A percentile compares a stretch with the other conserved stretches of the same genome.
phyloP scores from a whole-genome alignment of 805 yeast genomes.

The Kockiozyma suomiensis region DNA sequence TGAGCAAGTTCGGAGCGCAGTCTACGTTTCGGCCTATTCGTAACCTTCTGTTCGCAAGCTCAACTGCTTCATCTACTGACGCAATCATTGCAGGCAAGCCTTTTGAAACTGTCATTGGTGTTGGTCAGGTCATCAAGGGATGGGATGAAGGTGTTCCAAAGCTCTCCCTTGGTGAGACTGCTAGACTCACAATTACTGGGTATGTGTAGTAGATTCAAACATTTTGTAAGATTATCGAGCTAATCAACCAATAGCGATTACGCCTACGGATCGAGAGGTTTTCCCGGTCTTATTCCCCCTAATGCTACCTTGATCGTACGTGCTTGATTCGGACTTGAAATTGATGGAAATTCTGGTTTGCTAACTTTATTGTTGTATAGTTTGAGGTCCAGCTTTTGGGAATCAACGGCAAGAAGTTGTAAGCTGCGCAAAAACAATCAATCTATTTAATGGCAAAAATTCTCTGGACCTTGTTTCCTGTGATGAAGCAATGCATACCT shows the following conservation, averaged over 20 bases:
- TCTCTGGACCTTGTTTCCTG: too few relatives aligned
- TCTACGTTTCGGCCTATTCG: too few relatives aligned
- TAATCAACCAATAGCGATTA: slow-evolving; percentile 52
- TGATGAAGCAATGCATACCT: neutral
- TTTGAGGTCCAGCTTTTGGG: slow-evolving; percentile 46
- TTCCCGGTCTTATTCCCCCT: slow-evolving; percentile 96
- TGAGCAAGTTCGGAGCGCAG: neutral
- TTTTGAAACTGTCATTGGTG: slow-evolving; percentile 91
- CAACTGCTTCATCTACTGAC: neutral
- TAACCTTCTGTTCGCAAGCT: too few relatives aligned
- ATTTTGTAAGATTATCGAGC: neutral
- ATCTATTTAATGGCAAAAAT: too few relatives aligned
- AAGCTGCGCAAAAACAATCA: neutral
- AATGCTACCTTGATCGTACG: slow-evolving; percentile 79
- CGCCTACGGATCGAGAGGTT: slow-evolving; percentile 93
- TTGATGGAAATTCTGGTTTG: neutral
- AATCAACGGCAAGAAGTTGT: slow-evolving; percentile 35
- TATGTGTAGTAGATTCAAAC: neutral
- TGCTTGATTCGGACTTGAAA: neutral
- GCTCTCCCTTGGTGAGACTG: slow-evolving; percentile 90
- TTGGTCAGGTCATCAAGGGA: slow-evolving; percentile 93
- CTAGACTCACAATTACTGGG: slow-evolving; percentile 85
- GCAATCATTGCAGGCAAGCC: slow-evolving; percentile 58
- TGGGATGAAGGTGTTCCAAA: slow-evolving; percentile 96
- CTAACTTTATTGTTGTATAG: slow-evolving; percentile 15